Percentiles rank a stretch among this genome's conserved stretches.
Evolutionary conservation across 2,329 filamentous ascomycete species (phyloP).

Genomic region (Orbilia quercus): DNA sequence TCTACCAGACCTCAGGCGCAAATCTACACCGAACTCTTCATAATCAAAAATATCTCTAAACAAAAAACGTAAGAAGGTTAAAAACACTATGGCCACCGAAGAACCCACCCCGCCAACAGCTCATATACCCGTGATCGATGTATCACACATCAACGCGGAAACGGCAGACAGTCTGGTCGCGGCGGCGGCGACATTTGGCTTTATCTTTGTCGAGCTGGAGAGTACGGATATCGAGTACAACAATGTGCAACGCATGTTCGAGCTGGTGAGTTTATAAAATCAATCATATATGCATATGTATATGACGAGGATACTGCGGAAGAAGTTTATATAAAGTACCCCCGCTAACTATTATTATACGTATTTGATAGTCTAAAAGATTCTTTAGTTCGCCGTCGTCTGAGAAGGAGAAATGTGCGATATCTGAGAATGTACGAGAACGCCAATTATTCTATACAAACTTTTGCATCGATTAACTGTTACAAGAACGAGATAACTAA

Average conservation of each 20-base stretch:
- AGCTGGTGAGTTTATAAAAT: slow-evolving; percentile 70
- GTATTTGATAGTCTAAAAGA: slow-evolving; percentile 70
- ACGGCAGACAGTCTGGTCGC: slow-evolving; percentile 77
- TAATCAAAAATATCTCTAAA: not conserved
- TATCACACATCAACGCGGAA: slow-evolving; percentile 71
- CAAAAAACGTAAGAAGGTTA: no score
- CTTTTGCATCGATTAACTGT: no score
- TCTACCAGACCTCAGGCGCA: no score
- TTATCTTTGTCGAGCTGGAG: slow-evolving; percentile 85
- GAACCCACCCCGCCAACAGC: slow-evolving; percentile 18
- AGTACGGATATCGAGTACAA: slow-evolving; percentile 74
- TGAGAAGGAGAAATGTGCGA: slow-evolving; percentile 79
- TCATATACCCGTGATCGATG: slow-evolving; percentile 82
- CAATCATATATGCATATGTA: no score
- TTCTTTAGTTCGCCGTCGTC: slow-evolving; percentile 78
- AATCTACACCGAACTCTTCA: no score
- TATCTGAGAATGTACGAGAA: slow-evolving; percentile 70
- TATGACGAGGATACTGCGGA: no score
- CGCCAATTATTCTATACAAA: slow-evolving; percentile 28
- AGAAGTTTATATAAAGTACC: no score
- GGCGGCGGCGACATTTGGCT: slow-evolving; percentile 84
- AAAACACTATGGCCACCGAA: slow-evolving; percentile 34
- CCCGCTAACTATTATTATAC: no score
- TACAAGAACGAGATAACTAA: not conserved
- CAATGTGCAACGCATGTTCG: slow-evolving; percentile 78